Conservation (phyloP, 2,329 filamentous ascomycete genomes). For the Nemania abortiva region DNA sequence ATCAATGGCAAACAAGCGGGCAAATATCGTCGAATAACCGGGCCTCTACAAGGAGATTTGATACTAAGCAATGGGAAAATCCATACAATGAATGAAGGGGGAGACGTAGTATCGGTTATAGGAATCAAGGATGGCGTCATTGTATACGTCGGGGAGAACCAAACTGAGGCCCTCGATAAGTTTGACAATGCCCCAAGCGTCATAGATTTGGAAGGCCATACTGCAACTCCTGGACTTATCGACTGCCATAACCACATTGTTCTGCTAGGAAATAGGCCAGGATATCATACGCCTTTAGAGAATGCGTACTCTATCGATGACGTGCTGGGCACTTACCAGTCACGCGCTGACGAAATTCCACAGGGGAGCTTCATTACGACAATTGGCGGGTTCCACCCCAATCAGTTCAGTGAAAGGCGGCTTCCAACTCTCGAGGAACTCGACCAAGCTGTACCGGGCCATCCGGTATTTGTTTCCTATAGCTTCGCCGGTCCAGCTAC, state of each 20-base stretch:
- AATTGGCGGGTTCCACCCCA: conserved; percentile 48
- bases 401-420: conserved; percentile 46
- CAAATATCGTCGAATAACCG: conserved; percentile 2
- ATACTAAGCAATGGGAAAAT: conserved; percentile 48
- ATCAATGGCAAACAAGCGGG: background rate
- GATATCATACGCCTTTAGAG: conserved; percentile 49
- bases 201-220: conserved; percentile 44
- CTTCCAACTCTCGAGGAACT: conserved; percentile 48
- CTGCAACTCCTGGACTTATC: conserved; percentile 46
- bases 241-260: conserved; percentile 50
- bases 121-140: conserved; percentile 44
- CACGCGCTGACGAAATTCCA: conserved; percentile 37
- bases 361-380: conserved; percentile 46
- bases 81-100: conserved; percentile 43
- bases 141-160: conserved; percentile 46
- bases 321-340: conserved; percentile 40
- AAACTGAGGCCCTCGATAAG: conserved; percentile 34
- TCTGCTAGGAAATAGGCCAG: conserved; percentile 47
- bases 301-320: conserved; percentile 46
- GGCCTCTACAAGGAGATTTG: conserved; percentile 39
- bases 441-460: conserved; percentile 42
- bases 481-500: conserved; percentile 45
- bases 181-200: conserved; percentile 32
- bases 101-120: conserved; percentile 40
- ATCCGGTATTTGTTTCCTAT: conserved; percentile 45